Percentiles rank a stretch among this genome's conserved stretches.
These are phyloP conservation scores for Candida parachauliodes DNA, from an alignment of 805 yeast species.

Conservation along the genomic window DNA sequence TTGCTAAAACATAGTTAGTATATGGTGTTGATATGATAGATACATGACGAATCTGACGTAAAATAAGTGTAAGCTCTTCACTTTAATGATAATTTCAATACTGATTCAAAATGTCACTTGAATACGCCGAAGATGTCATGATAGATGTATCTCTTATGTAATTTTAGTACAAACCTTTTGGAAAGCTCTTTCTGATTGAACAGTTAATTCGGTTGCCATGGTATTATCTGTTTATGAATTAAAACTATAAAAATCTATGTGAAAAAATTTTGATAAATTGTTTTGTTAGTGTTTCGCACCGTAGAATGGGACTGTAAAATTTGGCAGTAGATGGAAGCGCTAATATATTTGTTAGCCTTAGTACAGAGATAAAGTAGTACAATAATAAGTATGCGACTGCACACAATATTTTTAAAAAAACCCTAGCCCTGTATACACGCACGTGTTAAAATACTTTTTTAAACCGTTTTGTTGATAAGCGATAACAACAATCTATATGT, in stretches of 20 bases:
- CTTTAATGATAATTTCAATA: no score
- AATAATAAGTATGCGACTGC: neutral
- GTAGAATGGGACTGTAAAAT: neutral
- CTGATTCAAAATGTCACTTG: no score
- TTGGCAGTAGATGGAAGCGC: neutral
- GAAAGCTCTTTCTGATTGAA: conserved; percentile 99
- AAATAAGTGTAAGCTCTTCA: no score
- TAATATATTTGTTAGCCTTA: neutral
- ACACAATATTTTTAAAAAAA: neutral
- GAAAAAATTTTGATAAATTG: conserved; percentile 7
- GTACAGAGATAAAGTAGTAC: neutral
- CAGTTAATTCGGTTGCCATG: conserved; percentile 99
- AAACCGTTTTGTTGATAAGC: no score
- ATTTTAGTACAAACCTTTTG: conserved; percentile 82
- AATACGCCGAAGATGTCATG: no score
- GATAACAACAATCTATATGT: no score
- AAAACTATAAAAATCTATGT: conserved; percentile 28
- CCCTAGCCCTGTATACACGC: neutral
- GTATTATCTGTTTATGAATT: conserved; percentile 4
- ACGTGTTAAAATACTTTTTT: neutral
- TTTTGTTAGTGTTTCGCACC: conserved; percentile 2
- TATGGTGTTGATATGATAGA: neutral
- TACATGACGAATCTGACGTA: no score
- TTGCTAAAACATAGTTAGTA: conserved; percentile 58
- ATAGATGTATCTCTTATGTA: neutral